phyloP scores from a whole-genome alignment of 2,329 filamentous ascomycete species.

The Colletotrichum phormii region DNA sequence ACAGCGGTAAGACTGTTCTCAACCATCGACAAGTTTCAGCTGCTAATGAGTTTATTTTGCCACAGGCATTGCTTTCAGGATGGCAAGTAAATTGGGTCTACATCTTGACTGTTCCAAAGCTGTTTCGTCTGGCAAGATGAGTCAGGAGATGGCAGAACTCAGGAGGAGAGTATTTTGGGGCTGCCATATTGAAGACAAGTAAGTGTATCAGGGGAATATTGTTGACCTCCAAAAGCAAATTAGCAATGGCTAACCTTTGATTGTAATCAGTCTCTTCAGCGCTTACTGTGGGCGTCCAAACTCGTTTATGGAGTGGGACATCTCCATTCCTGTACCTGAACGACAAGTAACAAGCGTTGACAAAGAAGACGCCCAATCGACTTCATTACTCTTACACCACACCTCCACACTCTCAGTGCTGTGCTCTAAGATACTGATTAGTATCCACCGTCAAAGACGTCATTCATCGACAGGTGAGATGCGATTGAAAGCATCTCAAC shows the following conservation, averaged over 20 bases:
- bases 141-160: neutral
- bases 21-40: neutral
- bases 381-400: neutral
- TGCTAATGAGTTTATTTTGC: neutral
- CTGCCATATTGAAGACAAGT: slow-evolving; percentile 23
- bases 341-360: neutral
- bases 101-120: slow-evolving; percentile 24
- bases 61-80: slow-evolving; percentile 22
- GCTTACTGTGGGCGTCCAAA: slow-evolving; percentile 6
- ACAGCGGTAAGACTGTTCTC: slow-evolving; percentile 10
- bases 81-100: slow-evolving; percentile 10
- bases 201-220: neutral
- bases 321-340: neutral
- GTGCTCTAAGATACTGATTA: neutral
- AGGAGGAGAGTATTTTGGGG: slow-evolving; percentile 30
- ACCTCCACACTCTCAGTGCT: slow-evolving; percentile 5
- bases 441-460: neutral
- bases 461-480: neutral
- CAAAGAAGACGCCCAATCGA: neutral
- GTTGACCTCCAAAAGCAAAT: accelerated
- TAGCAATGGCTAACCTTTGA: neutral
- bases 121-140: slow-evolving; percentile 12
- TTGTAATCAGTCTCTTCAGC: slow-evolving; percentile 13
- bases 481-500: neutral
- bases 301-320: slow-evolving; percentile 22